phyloP scores from a whole-genome alignment of 495 filamentous ascomycete genomes.

The Cladorrhinum samala region DNA sequence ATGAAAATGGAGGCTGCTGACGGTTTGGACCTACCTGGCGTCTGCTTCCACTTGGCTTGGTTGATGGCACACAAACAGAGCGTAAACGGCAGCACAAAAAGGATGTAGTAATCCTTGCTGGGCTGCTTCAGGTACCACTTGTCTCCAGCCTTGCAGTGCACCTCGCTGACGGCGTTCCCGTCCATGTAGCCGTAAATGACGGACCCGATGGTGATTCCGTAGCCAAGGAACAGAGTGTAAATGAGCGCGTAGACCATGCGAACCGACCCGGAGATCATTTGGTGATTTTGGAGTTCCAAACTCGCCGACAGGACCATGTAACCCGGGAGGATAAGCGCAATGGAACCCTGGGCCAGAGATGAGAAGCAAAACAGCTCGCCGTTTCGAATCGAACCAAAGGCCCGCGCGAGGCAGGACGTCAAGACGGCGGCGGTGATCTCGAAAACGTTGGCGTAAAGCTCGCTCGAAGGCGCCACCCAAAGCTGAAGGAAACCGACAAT shows the following conservation, averaged over 20 bases:
- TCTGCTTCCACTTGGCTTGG: slow-evolving; percentile 84
- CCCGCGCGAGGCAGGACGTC: slow-evolving; percentile 84
- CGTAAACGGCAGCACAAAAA: slow-evolving; percentile 78
- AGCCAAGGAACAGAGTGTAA: slow-evolving; percentile 93
- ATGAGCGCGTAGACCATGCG: slow-evolving; percentile 96
- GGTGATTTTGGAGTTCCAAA: slow-evolving; percentile 80
- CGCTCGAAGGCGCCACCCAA: slow-evolving; percentile 68
- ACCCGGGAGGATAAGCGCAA: slow-evolving; percentile 90
- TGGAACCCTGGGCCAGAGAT: slow-evolving; percentile 80
- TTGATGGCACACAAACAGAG: slow-evolving; percentile 79
- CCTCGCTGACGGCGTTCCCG: slow-evolving; percentile 61
- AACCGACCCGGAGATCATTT: slow-evolving; percentile 83
- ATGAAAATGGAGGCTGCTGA: not conserved
- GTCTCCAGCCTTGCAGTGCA: slow-evolving; percentile 51
- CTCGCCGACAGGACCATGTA: slow-evolving; percentile 60
- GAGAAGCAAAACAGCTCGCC: slow-evolving; percentile 84
- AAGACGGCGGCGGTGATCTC: slow-evolving; percentile 82
- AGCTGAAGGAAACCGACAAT: slow-evolving; percentile 78
- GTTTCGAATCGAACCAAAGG: slow-evolving; percentile 73
- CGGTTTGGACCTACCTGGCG: slow-evolving; percentile 61
- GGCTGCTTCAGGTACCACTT: slow-evolving; percentile 47
- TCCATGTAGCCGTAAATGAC: slow-evolving; percentile 83
- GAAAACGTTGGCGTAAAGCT: slow-evolving; percentile 82
- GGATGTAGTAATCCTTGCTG: slow-evolving; percentile 54
- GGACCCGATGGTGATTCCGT: slow-evolving; percentile 91